A percentile compares a stretch with the other conserved stretches of the same genome.
Evolutionary conservation across 495 filamentous ascomycete species (phyloP).

Genomic region (Stereocaulon alpinum): DNA sequence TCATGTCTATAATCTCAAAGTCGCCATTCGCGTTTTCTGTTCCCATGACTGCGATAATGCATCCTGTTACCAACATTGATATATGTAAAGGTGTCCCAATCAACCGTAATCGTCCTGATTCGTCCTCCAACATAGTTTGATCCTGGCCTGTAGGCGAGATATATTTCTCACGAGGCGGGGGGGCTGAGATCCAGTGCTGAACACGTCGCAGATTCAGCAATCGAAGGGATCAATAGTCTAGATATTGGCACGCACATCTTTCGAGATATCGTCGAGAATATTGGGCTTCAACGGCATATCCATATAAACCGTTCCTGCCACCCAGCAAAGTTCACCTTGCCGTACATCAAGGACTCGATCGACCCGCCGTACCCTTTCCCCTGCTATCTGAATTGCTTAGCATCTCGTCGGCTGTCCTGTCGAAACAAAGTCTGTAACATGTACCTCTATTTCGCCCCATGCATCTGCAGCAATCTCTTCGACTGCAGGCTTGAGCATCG

Average conservation of each 20-base stretch:
- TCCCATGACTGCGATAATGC: conserved; percentile 81
- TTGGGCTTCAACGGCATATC: conserved; percentile 96
- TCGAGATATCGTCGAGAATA: conserved; percentile 87
- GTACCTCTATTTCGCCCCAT: conserved; percentile 63
- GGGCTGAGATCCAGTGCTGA: conserved; percentile 76
- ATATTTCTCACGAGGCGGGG: conserved; percentile 72
- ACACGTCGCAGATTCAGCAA: conserved; percentile 1
- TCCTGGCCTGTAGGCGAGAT: conserved; percentile 45
- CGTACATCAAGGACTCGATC: conserved; percentile 89
- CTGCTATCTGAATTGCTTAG: conserved; percentile 48
- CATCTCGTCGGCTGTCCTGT: neutral
- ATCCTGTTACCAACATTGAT: conserved; percentile 75
- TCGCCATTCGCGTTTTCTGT: conserved; percentile 87
- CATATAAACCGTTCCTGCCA: conserved; percentile 90
- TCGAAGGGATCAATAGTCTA: conserved; percentile 10
- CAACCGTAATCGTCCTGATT: conserved; percentile 82
- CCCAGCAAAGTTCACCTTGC: conserved; percentile 93
- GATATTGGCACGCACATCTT: conserved; percentile 53
- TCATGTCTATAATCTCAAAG: conserved; percentile 83
- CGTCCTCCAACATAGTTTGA: conserved; percentile 84
- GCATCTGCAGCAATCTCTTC: conserved; percentile 60
- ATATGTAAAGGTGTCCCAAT: conserved; percentile 54
- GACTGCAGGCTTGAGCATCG: conserved; percentile 75
- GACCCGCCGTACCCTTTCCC: conserved; percentile 61
- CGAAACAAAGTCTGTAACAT: conserved; percentile 7